These are phyloP conservation scores for Phellinidium pouzarii DNA, from an alignment of 1,284 basidiomycete genomes.

Conservation along the genomic window DNA sequence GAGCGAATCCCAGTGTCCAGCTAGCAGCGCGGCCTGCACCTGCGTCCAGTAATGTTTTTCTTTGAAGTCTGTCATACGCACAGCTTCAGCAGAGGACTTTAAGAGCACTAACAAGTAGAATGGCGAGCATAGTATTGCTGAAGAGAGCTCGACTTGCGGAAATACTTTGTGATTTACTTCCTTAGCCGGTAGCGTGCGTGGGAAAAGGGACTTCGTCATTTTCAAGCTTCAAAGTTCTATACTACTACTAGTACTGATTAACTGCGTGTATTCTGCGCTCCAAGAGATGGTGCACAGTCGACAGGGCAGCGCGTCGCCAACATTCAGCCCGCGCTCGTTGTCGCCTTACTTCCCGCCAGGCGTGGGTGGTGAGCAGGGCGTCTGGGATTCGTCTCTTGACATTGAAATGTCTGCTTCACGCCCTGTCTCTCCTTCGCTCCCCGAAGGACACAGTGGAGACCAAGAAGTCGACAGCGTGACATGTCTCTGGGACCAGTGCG, in stretches of 20 bases:
- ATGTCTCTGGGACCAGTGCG: constrained; percentile 78
- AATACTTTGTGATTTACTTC: too few relatives aligned
- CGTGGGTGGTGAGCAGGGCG: constrained; percentile 4
- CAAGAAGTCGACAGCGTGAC: constrained; percentile 42
- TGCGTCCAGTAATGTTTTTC: constrained; percentile 71
- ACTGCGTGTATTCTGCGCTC: background rate
- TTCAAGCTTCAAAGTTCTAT: background rate
- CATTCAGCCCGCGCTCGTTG: constrained; percentile 9
- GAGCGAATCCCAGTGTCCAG: constrained; percentile 58
- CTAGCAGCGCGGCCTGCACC: constrained; percentile 57
- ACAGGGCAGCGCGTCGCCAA: constrained; percentile 10
- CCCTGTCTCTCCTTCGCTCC: constrained; percentile 5
- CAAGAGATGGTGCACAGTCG: constrained; percentile 5
- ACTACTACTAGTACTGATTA: too few relatives aligned
- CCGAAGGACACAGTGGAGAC: constrained; percentile 11
- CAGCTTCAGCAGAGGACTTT: background rate
- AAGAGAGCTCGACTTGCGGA: background rate
- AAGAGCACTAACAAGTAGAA: background rate
- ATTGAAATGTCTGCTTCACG: constrained; percentile 12
- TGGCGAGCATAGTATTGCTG: background rate
- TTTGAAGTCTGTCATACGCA: constrained; percentile 41
- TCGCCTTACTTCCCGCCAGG: constrained; percentile 13
- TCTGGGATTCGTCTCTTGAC: constrained; percentile 16
- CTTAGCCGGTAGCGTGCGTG: background rate
- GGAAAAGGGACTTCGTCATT: background rate